Conservation (phyloP, 2,329 filamentous ascomycete species). For the Sclerotiophoma versabilis region DNA sequence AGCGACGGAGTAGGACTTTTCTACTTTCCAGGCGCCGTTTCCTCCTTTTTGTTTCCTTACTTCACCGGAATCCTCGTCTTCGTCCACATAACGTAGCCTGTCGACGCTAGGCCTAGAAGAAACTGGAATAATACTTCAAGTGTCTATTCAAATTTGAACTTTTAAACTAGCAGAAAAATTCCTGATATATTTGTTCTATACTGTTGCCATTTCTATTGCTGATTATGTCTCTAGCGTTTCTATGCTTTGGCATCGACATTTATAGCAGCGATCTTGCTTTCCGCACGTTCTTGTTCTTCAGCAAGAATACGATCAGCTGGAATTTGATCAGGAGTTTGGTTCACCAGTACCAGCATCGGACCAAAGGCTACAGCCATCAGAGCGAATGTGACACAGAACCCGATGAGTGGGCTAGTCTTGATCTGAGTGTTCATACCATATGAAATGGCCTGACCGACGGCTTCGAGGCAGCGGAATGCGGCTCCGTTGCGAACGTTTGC, state of each 20-base stretch:
- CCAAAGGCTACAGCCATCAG: conserved; percentile 39
- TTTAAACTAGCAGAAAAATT: too few relatives aligned
- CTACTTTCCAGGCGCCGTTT: too few relatives aligned
- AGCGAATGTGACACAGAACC: conserved; percentile 44
- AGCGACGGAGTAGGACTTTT: too few relatives aligned
- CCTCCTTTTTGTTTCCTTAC: too few relatives aligned
- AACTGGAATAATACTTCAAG: too few relatives aligned
- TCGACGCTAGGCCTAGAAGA: too few relatives aligned
- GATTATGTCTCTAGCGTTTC: not conserved
- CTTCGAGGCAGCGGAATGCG: conserved; percentile 39
- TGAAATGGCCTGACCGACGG: conserved; percentile 37
- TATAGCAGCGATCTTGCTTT: conserved; percentile 25
- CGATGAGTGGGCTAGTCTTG: conserved; percentile 35
- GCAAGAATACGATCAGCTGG: conserved; percentile 41
- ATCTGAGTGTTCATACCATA: conserved; percentile 43
- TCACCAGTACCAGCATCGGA: conserved; percentile 44
- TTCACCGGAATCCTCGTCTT: too few relatives aligned
- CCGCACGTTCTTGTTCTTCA: conserved; percentile 29
- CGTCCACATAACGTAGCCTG: too few relatives aligned
- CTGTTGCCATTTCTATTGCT: too few relatives aligned
- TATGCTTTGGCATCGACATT: conserved; percentile 24
- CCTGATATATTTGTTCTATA: too few relatives aligned
- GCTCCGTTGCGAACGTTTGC: conserved; percentile 36
- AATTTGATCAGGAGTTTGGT: conserved; percentile 42
- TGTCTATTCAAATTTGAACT: too few relatives aligned